Conservation (phyloP, 2,329 filamentous ascomycete species). For the Talaromyces sp. region DNA sequence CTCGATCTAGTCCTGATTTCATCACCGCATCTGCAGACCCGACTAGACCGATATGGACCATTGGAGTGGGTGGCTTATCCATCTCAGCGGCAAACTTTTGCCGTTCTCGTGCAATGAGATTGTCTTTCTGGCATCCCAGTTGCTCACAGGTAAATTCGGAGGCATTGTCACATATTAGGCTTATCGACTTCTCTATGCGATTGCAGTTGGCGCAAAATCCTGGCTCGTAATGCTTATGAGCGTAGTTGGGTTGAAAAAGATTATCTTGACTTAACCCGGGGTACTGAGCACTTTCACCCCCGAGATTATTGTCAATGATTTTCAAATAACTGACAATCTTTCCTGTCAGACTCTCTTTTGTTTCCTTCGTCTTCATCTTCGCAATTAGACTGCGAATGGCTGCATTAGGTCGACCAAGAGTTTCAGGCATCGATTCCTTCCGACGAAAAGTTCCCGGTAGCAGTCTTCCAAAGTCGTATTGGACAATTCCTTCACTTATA, state of each 20-base stretch:
- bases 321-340: background rate
- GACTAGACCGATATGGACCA: conserved; percentile 39
- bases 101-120: conserved; percentile 18
- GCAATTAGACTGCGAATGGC: background rate
- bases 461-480: conserved; percentile 31
- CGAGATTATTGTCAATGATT: background rate
- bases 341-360: background rate
- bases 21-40: conserved; percentile 45
- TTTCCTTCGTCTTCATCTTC: background rate
- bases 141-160: conserved; percentile 20
- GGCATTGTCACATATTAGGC: conserved; percentile 14
- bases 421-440: background rate
- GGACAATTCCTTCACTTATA: conserved; percentile 23
- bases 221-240: conserved; percentile 26
- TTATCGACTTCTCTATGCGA: background rate
- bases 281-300: conserved; percentile 9
- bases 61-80: conserved; percentile 20
- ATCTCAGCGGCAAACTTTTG: background rate
- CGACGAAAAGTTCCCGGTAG: conserved; percentile 22
- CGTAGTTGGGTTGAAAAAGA: conserved; percentile 24
- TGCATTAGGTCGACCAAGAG: background rate
- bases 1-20: conserved; percentile 39
- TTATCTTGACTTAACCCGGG: conserved; percentile 24
- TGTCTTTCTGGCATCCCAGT: conserved; percentile 22
- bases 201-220: conserved; percentile 7